phyloP scores from a whole-genome alignment of 176 grass and related monocot species.

The Aegilops speltoides region DNA sequence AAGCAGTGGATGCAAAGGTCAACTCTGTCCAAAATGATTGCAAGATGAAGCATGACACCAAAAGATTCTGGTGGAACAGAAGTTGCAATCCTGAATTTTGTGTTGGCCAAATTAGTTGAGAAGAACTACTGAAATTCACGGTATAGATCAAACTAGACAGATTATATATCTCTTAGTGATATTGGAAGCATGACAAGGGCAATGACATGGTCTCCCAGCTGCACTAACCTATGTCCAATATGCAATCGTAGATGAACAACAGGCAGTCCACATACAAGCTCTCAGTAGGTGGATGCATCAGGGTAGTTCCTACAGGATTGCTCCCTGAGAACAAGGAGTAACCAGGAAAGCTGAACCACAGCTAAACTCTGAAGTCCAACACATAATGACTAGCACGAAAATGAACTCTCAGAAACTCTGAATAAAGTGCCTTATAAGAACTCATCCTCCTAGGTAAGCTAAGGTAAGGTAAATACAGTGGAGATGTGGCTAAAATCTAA shows the following conservation, averaged over 20 bases:
- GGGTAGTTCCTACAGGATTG: background rate
- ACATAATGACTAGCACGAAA: background rate
- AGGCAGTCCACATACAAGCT: background rate
- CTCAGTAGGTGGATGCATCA: background rate
- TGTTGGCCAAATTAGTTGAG: background rate
- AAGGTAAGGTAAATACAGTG: background rate
- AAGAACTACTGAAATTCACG: background rate
- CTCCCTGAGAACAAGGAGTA: too few species aligned
- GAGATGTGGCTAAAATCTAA: background rate
- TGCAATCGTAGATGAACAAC: background rate
- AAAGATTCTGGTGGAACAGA: background rate
- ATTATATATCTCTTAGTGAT: background rate
- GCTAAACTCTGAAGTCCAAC: background rate
- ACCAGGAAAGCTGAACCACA: background rate
- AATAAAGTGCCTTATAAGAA: too few species aligned
- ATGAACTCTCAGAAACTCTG: background rate
- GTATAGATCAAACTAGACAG: background rate
- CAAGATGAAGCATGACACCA: background rate
- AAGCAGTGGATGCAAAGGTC: conserved; percentile 6
- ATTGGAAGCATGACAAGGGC: background rate
- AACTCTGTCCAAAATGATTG: background rate
- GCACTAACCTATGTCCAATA: background rate
- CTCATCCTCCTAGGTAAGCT: background rate
- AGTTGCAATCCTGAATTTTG: background rate
- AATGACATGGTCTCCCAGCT: background rate